phyloP scores from a whole-genome alignment of 2,329 filamentous ascomycete genomes.

The Xylaria sp. region DNA sequence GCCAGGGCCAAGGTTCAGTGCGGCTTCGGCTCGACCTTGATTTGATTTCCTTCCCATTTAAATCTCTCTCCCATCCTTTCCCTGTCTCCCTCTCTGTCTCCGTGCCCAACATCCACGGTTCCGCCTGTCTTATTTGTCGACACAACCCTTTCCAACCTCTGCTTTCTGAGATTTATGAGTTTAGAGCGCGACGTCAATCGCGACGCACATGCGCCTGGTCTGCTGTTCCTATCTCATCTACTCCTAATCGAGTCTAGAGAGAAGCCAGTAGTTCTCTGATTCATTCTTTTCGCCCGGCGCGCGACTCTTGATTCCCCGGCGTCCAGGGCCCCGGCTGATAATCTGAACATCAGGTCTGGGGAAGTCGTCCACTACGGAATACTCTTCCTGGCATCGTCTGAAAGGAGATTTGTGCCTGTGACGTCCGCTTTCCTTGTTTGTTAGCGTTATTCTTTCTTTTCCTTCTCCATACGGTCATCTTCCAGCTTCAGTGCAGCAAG shows the following conservation, averaged over 20 bases:
- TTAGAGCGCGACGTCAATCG: constrained; percentile 11
- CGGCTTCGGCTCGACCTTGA: neutral
- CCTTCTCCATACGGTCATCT: constrained; percentile 10
- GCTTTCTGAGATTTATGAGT: constrained; percentile 2
- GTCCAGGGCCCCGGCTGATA: constrained; percentile 7
- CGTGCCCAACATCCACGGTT: constrained; percentile 10
- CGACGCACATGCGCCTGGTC: constrained; percentile 10
- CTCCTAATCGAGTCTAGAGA: constrained; percentile 8
- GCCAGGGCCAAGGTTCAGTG: neutral
- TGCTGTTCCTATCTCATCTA: constrained; percentile 4
- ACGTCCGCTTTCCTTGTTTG: constrained; percentile 15
- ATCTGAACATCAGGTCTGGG: constrained; percentile 5
- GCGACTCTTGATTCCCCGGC: constrained; percentile 10
- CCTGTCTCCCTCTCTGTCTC: neutral
- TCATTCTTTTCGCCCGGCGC: constrained; percentile 12
- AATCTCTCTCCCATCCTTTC: neutral
- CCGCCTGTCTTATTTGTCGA: constrained; percentile 6
- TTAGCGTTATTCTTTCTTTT: neutral
- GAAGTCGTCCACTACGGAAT: neutral
- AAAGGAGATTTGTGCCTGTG: constrained; percentile 16
- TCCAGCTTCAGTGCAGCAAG: constrained; percentile 14
- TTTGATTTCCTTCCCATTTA: neutral
- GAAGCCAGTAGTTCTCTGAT: constrained; percentile 10
- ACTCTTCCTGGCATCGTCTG: constrained; percentile 4
- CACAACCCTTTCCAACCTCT: neutral